A percentile compares a stretch with the other conserved stretches of the same genome.
phyloP scores from a whole-genome alignment of 139 green algal genomes.

The Nannochloris sp. region DNA sequence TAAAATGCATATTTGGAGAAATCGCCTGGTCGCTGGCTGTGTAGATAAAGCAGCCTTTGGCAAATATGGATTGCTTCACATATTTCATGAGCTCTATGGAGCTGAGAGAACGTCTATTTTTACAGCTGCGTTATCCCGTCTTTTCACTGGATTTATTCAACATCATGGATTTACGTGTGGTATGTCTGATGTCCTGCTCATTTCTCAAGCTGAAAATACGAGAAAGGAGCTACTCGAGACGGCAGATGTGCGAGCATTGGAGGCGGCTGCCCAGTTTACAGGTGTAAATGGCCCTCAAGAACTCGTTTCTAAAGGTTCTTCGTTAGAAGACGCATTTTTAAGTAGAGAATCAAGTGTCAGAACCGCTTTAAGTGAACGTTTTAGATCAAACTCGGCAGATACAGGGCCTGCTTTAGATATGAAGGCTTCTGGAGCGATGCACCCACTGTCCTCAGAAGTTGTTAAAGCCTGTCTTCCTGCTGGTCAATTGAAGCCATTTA shows the following conservation, averaged over 20 bases:
- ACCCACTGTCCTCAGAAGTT: constrained; percentile 71
- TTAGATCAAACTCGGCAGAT: constrained; percentile 44
- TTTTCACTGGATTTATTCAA: constrained; percentile 88
- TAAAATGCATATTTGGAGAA: constrained; percentile 54
- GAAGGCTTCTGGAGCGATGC: constrained; percentile 56
- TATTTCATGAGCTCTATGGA: constrained; percentile 92
- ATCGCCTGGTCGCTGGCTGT: constrained; percentile 71
- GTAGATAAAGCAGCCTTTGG: constrained; percentile 95
- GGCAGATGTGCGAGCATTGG: constrained; percentile 52
- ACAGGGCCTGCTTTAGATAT: constrained; percentile 58
- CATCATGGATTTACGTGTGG: constrained; percentile 90
- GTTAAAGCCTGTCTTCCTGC: constrained; percentile 78
- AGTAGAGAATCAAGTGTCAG: constrained; percentile 3
- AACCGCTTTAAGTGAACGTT: constrained; percentile 40
- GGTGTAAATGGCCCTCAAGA: background rate
- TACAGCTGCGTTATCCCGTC: constrained; percentile 68
- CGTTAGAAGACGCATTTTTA: constrained; percentile 12
- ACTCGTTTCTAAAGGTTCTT: constrained; percentile 8
- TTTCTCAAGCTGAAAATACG: constrained; percentile 38
- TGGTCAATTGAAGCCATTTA: constrained; percentile 72
- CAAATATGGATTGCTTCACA: constrained; percentile 89
- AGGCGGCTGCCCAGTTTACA: constrained; percentile 48
- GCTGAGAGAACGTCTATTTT: constrained; percentile 62
- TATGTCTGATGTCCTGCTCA: constrained; percentile 85
- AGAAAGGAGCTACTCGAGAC: constrained; percentile 38